Evolutionary conservation across 805 yeast species (phyloP).

Genomic region (Kodamaea kakaduensis): DNA sequence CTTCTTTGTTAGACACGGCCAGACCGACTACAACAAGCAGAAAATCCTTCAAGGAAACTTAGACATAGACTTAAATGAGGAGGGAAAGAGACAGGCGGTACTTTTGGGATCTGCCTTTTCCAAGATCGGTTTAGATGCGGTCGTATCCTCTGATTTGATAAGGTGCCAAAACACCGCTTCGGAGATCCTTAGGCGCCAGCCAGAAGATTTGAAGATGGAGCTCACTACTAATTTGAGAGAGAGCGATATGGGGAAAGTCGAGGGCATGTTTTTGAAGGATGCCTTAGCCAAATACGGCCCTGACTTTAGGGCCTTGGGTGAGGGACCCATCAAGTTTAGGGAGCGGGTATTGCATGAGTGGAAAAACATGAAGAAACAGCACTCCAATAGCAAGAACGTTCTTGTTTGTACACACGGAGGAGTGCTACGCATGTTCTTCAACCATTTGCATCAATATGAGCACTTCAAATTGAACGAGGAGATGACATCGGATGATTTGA

Average conservation of each 20-base stretch:
- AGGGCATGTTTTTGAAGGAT: conserved; percentile 67
- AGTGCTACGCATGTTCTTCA: conserved; percentile 58
- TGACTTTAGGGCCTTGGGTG: conserved; percentile 65
- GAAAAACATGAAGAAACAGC: conserved; percentile 36
- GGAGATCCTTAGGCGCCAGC: conserved; percentile 33
- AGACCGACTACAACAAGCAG: conserved; percentile 66
- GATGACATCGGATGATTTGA: conserved; percentile 37
- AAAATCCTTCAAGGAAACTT: conserved; percentile 78
- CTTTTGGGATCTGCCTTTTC: conserved; percentile 46
- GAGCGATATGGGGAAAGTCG: conserved; percentile 69
- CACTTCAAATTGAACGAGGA: conserved; percentile 36
- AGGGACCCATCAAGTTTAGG: conserved; percentile 43
- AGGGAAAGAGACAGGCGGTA: conserved; percentile 59
- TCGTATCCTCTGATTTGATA: conserved; percentile 49
- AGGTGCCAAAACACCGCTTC: conserved; percentile 61
- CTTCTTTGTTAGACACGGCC: conserved; percentile 78
- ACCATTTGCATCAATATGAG: conserved; percentile 42
- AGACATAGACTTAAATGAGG: conserved; percentile 59
- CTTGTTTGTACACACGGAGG: conserved; percentile 79
- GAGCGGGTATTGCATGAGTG: conserved; percentile 48
- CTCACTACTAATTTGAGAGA: conserved; percentile 56
- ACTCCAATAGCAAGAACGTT: conserved; percentile 42
- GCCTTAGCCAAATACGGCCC: conserved; percentile 61
- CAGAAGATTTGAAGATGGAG: conserved; percentile 16
- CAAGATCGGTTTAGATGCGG: conserved; percentile 39